phyloP scores from a whole-genome alignment of 306 rosid genomes.

The Senna tora region DNA sequence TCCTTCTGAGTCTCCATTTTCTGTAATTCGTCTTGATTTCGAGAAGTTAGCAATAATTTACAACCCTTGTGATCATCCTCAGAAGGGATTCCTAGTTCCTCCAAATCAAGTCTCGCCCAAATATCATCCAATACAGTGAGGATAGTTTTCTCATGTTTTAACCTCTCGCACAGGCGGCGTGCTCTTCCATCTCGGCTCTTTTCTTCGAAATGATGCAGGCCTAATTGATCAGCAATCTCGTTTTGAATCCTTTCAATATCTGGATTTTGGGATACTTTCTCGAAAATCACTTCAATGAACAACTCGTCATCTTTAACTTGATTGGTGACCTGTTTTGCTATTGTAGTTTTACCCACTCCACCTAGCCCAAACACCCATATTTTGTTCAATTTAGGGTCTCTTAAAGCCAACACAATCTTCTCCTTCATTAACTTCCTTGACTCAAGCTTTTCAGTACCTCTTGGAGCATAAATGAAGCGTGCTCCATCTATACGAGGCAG shows the following conservation, averaged over 20 bases:
- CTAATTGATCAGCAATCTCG: not conserved
- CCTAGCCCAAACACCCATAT: constrained; percentile 6
- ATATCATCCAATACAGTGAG: no score
- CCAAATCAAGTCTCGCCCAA: not conserved
- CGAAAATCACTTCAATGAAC: not conserved
- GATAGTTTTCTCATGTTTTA: no score
- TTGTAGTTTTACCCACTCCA: constrained; percentile 21
- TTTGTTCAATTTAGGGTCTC: not conserved
- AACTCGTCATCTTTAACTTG: not conserved
- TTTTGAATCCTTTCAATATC: constrained; percentile 1
- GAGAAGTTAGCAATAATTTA: not conserved
- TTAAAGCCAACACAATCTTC: not conserved
- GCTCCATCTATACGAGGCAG: not conserved
- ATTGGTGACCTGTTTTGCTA: not conserved
- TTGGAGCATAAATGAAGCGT: not conserved
- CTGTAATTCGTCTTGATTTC: no score
- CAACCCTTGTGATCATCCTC: not conserved
- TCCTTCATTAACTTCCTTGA: not conserved
- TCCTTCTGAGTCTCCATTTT: no score
- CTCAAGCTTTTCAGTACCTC: not conserved
- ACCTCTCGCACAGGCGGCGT: no score
- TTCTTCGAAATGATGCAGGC: not conserved
- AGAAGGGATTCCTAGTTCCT: not conserved
- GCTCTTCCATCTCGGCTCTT: no score
- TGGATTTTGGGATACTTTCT: not conserved